A percentile compares a stretch with the other conserved stretches of the same genome.
Conservation (phyloP, 2,329 filamentous ascomycete genomes). For the Fusarium penzigii region DNA sequence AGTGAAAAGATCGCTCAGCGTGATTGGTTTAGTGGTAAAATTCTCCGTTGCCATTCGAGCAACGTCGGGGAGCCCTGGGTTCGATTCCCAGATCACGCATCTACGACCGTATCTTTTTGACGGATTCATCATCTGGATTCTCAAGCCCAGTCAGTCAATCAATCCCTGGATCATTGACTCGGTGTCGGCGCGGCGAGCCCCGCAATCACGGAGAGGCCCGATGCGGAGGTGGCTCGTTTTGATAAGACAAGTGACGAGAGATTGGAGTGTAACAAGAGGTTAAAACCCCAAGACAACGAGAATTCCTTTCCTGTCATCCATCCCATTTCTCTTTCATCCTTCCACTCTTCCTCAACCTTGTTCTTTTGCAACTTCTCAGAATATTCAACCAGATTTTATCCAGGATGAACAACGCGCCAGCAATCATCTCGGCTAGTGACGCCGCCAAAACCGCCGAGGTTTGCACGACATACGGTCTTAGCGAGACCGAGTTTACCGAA, state of each 20-base stretch:
- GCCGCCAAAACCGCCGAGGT: constrained; percentile 27
- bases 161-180: constrained; percentile 9
- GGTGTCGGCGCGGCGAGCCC: constrained; percentile 18
- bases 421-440: constrained; percentile 31
- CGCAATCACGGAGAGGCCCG: constrained; percentile 25
- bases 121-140: neutral
- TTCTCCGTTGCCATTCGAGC: constrained; percentile 17
- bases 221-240: constrained; percentile 24
- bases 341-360: neutral
- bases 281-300: constrained; percentile 2
- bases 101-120: too few species aligned
- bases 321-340: neutral
- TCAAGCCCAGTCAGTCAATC: constrained; percentile 11
- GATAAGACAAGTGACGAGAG: constrained; percentile 21
- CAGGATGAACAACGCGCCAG: constrained; percentile 19
- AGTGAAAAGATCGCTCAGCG: too few species aligned
- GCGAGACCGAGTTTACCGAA: constrained; percentile 61
- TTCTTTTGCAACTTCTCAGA: neutral
- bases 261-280: too few species aligned
- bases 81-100: constrained; percentile 18
- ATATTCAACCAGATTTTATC: neutral
- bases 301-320: too few species aligned
- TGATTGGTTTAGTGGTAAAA: constrained; percentile 16
- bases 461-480: constrained; percentile 49
- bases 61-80: constrained; percentile 14